These are phyloP conservation scores for Lecanosticta acicola DNA, from an alignment of 2,329 filamentous ascomycete species.

Conservation along the genomic window DNA sequence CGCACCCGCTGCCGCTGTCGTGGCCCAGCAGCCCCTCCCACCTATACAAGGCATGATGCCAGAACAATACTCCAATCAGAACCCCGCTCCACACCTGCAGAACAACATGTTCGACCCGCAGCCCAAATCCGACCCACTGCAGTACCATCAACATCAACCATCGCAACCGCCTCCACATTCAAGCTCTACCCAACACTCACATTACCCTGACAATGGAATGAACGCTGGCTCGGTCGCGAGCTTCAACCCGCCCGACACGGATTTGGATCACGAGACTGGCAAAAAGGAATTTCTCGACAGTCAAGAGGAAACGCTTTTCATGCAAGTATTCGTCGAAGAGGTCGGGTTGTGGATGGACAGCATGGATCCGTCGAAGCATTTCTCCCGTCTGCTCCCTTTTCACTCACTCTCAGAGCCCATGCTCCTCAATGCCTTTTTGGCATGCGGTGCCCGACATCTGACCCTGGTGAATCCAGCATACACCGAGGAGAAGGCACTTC, in stretches of 20 bases:
- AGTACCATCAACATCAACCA: slow-evolving; percentile 19
- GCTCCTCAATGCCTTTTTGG: slow-evolving; percentile 81
- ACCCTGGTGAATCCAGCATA: slow-evolving; percentile 65
- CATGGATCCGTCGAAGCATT: slow-evolving; percentile 77
- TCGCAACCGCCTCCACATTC: slow-evolving; percentile 12
- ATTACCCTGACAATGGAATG: slow-evolving; percentile 25
- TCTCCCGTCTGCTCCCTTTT: slow-evolving; percentile 77
- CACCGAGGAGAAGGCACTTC: slow-evolving; percentile 68
- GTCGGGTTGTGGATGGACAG: slow-evolving; percentile 93
- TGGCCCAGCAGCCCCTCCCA: slow-evolving; percentile 47
- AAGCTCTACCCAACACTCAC: slow-evolving; percentile 21
- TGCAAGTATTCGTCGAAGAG: slow-evolving; percentile 88
- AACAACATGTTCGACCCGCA: slow-evolving; percentile 37
- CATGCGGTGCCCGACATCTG: slow-evolving; percentile 79
- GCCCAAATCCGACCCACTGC: slow-evolving; percentile 28
- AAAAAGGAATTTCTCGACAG: slow-evolving; percentile 61
- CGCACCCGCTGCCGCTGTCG: slow-evolving; percentile 13
- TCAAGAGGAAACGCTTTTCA: slow-evolving; percentile 75
- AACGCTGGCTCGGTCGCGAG: slow-evolving; percentile 20
- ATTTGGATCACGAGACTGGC: slow-evolving; percentile 39
- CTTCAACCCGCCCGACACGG: slow-evolving; percentile 36
- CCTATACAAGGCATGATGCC: slow-evolving; percentile 47
- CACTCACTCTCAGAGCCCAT: slow-evolving; percentile 77
- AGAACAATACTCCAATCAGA: slow-evolving; percentile 40
- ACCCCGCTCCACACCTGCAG: slow-evolving; percentile 29